Evolutionary conservation across 352 stramenopile species (phyloP).

Genomic region (Globisporangium canariense): DNA sequence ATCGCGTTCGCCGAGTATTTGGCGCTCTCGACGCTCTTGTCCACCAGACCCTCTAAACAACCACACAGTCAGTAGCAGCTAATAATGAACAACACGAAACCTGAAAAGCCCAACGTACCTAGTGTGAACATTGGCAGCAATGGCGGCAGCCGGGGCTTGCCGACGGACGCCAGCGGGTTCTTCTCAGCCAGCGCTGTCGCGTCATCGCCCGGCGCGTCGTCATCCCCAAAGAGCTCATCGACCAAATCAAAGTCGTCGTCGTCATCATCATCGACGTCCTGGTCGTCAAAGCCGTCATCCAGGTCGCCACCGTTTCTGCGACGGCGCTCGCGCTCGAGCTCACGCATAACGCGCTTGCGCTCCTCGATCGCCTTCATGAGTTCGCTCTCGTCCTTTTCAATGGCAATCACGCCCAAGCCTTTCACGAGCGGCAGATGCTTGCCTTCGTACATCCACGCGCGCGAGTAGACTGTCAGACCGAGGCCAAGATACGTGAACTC

Average conservation of each 20-base stretch:
- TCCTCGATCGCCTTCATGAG: conserved; percentile 63
- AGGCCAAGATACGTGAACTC: conserved; percentile 60
- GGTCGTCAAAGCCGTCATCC: conserved; percentile 15
- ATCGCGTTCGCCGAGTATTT: conserved; percentile 54
- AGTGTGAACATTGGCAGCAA: conserved; percentile 52
- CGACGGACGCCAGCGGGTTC: conserved; percentile 39
- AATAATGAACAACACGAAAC: background rate
- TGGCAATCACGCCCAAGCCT: conserved; percentile 47
- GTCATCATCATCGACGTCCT: conserved; percentile 32
- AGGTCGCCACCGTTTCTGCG: conserved; percentile 21
- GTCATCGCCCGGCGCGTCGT: conserved; percentile 17
- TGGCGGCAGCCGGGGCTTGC: conserved; percentile 35
- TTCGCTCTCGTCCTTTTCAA: conserved; percentile 42
- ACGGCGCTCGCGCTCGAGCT: conserved; percentile 27
- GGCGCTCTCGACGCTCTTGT: conserved; percentile 41
- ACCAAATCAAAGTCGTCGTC: conserved; percentile 35
- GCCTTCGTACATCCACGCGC: conserved; percentile 52
- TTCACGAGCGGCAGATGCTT: conserved; percentile 52
- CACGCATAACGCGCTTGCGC: conserved; percentile 62
- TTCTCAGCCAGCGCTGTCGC: conserved; percentile 42
- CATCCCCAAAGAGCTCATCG: conserved; percentile 23
- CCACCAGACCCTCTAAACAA: conserved; percentile 32
- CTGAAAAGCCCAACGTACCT: conserved; percentile 17
- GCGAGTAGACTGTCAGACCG: conserved; percentile 61
- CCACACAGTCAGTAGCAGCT: background rate